These are phyloP conservation scores for Amesomyces nigricolor DNA, from an alignment of 2,329 filamentous ascomycete genomes.

Conservation along the genomic window DNA sequence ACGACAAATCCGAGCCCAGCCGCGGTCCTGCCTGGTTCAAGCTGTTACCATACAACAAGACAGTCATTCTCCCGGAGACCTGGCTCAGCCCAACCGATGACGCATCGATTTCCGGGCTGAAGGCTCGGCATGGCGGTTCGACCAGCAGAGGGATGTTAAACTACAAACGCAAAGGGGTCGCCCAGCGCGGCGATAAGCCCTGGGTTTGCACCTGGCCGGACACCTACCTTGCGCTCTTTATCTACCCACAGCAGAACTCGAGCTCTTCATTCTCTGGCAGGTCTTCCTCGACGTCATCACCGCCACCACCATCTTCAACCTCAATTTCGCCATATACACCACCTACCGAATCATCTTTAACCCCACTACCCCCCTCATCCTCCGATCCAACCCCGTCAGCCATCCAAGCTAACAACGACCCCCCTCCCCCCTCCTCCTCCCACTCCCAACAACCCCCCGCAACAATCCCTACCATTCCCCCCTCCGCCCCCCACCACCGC, in stretches of 20 bases:
- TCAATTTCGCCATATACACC: neutral
- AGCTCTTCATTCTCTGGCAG: conserved; percentile 32
- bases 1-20: conserved; percentile 43
- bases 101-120: neutral
- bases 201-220: conserved; percentile 57
- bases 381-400: neutral
- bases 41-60: conserved; percentile 50
- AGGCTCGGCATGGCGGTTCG: conserved; percentile 7
- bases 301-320: conserved; percentile 12
- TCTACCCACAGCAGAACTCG: conserved; percentile 50
- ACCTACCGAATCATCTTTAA: neutral
- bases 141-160: conserved; percentile 20
- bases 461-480: no score
- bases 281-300: conserved; percentile 9
- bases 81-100: conserved; percentile 12
- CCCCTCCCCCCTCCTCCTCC: neutral
- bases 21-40: conserved; percentile 51
- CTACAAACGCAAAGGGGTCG: conserved; percentile 37
- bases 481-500: neutral
- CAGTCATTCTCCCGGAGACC: conserved; percentile 45
- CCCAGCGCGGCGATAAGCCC: conserved; percentile 44
- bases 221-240: conserved; percentile 51
- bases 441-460: neutral
- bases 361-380: neutral
- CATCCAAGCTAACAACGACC: neutral